Evolutionary conservation across 495 filamentous ascomycete genomes (phyloP).

Genomic region (Clavariopsis aquatica): DNA sequence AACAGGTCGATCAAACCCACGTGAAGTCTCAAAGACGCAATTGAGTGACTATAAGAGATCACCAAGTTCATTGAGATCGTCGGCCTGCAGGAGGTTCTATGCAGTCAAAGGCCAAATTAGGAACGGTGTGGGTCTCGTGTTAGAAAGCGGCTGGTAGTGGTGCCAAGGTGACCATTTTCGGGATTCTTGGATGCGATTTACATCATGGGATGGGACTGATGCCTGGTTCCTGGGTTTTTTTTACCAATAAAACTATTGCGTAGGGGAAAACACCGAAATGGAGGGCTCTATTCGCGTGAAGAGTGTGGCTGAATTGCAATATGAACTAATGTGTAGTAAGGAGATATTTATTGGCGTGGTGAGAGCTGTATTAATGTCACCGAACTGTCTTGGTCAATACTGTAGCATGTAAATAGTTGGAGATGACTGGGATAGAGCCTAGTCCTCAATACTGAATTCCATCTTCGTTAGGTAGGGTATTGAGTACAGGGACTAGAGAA

Average conservation of each 20-base stretch:
- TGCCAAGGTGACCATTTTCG: constrained; percentile 2
- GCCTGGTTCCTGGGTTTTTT: not conserved
- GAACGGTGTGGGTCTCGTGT: constrained; percentile 1
- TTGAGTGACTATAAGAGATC: not conserved
- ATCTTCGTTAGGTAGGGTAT: too few relatives aligned
- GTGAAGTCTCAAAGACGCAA: constrained; percentile 6
- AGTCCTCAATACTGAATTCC: too few relatives aligned
- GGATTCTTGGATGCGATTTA: not conserved
- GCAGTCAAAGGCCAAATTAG: not conserved
- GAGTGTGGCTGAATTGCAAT: not conserved
- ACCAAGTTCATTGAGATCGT: constrained; percentile 17
- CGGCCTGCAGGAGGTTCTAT: constrained; percentile 10
- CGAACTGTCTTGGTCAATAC: not conserved
- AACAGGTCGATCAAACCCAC: not conserved
- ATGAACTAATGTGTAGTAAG: not conserved
- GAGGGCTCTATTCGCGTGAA: not conserved
- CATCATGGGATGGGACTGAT: not conserved
- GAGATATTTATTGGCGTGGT: not conserved
- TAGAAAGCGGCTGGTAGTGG: constrained; percentile 4
- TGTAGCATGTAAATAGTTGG: not conserved
- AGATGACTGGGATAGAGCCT: not conserved
- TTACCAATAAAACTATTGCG: not conserved
- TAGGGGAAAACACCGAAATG: not conserved
- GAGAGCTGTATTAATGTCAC: not conserved
- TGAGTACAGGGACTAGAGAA: too few relatives aligned